Base-by-base conservation (phyloP, 2,329 filamentous ascomycete species). In the Fusarium sp. region DNA sequence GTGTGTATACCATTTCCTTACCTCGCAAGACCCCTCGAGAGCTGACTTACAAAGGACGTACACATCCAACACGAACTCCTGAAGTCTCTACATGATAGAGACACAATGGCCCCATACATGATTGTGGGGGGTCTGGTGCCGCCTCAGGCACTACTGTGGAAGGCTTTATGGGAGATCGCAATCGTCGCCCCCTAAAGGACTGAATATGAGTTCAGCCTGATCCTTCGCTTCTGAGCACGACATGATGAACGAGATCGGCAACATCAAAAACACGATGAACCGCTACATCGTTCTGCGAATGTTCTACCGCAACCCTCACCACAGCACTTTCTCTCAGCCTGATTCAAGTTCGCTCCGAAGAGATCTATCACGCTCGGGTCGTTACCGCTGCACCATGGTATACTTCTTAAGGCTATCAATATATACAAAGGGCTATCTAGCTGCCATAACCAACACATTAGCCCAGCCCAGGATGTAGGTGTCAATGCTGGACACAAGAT, bases 241-340 rank as follows among this genome's bases (percentile, higher is more conserved):
- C 18, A 74, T 78, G 73, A 7, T 7, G 7, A 30, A 42, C 2
- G 73, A 76, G 20, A 30, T 65, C 1, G 13, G 23, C 20, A 76
- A 71, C 27, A 53, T 77, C 9, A 55, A 50, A 14, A 40, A 34
- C 30, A 68, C 70, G n/a, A 48, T 66, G 16, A 37, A 62, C 18
- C 71, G 71, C 16, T 77, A 78, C 54, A 66, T 78, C 16, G n/a
- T n/a, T 10, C 51, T 66, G 1, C 66, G 67, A 18, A 55, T 77
- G 59, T 68, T 74, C 21, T 54, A 67, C 28, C 61, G 60, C 49
- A 72, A 76, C 47, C 74, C 74, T 4, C 68, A 55, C 4, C 2
- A 20, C n/a, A 23, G n/a, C 0, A 13, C 21, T 1, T 58, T 41
- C 13, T 16, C 60, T 71, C 60, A 21, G 21, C 30, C 18, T 69